Base-by-base conservation (phyloP, 345 rosid genomes). In the Chamaenerion angustifolium region DNA sequence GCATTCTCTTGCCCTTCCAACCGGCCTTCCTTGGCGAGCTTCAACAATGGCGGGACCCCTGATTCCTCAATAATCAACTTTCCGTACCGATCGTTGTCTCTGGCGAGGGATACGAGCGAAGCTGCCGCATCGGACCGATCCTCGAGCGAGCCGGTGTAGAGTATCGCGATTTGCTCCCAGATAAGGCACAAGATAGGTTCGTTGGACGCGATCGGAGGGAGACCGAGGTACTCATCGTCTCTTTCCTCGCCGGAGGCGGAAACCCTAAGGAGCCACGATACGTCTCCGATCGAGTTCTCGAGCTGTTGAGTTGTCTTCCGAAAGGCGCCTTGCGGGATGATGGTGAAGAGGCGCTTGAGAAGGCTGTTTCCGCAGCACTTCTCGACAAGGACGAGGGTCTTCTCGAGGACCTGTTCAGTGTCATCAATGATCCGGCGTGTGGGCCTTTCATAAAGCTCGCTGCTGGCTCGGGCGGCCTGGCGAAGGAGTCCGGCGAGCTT, bases 61-160 rank as follows among this genome's bases (percentile, higher is more conserved):
- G 63, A 63, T 57, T 67, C 71, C 48, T 67, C 71, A 10, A 67
- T 61, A 17, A 67, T 67, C 8, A 67, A 37, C 44, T 50, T 56
- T 31, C 64, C 62, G 49, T 67, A 56, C 51, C 71, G 60, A 31
- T 67, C 63, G 19, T 67, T 61, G 51, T 67, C 67, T 16, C 59
- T 43, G 15, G 71, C 71, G 10, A 67, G 51, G 10, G 67, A 56
- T 21, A 61, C 71, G 40, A 67, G n/a, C 9, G 64, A 57, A 0
- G 64, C 63, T 0, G 70, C 65, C 11, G 65, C 70, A 27, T 66
- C 70, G 15, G 63, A 54, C 40, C 70, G 52, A 1, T 66, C 65
- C 23, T 60, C 61, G 18, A 60, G 55, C 6, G 64, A 49, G 9
- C 65, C 70, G 10, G 59, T 56, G 54, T 60, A 50, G 54, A 50